These are phyloP conservation scores for Myxozyma udenii DNA, from an alignment of 805 yeast species.

Conservation along the genomic window DNA sequence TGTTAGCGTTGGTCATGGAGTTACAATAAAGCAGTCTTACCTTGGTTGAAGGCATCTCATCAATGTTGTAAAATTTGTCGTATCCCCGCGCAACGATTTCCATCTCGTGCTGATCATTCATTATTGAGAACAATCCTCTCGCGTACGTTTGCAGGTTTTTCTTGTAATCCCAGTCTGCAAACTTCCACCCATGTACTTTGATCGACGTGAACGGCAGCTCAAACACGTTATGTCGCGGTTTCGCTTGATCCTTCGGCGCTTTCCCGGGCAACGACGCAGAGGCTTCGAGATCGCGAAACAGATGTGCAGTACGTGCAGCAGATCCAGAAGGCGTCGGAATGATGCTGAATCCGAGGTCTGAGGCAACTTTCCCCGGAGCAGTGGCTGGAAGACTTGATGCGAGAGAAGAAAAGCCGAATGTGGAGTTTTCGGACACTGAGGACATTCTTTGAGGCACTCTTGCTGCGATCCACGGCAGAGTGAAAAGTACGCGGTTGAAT, in stretches of 20 bases:
- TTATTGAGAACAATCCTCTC: conserved; percentile 31
- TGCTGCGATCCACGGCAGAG: no score
- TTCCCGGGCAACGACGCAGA: background rate
- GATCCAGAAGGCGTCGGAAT: no score
- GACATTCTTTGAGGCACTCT: no score
- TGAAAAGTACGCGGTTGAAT: no score
- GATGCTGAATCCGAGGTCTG: no score
- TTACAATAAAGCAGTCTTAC: conserved; percentile 12
- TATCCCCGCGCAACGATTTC: conserved; percentile 78
- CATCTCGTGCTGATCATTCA: conserved; percentile 37
- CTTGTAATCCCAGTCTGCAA: conserved; percentile 81
- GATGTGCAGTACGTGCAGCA: no score
- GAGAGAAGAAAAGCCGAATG: no score
- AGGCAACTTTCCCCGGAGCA: no score
- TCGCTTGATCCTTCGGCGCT: background rate
- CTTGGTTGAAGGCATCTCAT: conserved; percentile 57
- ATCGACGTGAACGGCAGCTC: background rate
- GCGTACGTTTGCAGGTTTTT: conserved; percentile 18
- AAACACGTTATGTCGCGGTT: conserved; percentile 10
- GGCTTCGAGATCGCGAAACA: background rate
- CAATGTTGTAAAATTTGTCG: conserved; percentile 86
- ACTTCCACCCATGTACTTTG: conserved; percentile 59
- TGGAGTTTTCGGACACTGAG: no score
- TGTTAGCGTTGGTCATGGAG: background rate
- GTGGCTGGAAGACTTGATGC: no score